Evolutionary conservation across 2,329 filamentous ascomycete species (phyloP).

Genomic region (Aspergillus glaucus): DNA sequence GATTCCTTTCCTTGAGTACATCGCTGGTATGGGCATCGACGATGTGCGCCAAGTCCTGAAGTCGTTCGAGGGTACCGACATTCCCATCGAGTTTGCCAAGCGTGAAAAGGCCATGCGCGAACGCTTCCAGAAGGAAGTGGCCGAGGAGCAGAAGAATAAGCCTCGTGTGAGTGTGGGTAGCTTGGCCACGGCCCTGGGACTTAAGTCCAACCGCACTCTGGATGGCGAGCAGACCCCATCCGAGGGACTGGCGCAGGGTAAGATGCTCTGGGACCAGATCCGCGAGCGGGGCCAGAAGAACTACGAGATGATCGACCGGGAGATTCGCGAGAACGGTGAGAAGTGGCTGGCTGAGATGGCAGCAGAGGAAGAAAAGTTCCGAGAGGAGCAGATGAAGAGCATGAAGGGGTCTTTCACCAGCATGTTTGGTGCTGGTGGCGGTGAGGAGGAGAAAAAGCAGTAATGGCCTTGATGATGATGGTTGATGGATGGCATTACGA

Average conservation of each 20-base stretch:
- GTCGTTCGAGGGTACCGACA: conserved; percentile 82
- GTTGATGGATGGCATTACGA: conserved; percentile 1
- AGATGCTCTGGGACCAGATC: conserved; percentile 94
- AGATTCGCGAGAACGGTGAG: conserved; percentile 88
- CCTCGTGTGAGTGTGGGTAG: conserved; percentile 58
- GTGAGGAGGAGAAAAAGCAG: conserved; percentile 17
- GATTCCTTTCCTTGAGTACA: conserved; percentile 95
- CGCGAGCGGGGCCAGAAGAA: conserved; percentile 84
- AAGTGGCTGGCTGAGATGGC: conserved; percentile 95
- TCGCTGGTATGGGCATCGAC: conserved; percentile 84
- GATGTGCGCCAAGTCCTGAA: conserved; percentile 82
- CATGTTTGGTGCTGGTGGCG: conserved; percentile 41
- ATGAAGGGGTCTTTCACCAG: conserved; percentile 76
- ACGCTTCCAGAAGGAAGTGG: conserved; percentile 74
- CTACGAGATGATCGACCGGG: conserved; percentile 81
- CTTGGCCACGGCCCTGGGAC: conserved; percentile 66
- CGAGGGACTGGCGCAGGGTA: conserved; percentile 81
- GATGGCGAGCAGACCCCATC: conserved; percentile 65
- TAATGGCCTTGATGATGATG: not conserved
- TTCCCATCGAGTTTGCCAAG: conserved; percentile 81
- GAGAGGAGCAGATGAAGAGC: conserved; percentile 83
- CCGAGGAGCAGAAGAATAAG: conserved; percentile 59
- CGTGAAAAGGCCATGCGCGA: conserved; percentile 80
- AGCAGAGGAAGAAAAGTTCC: conserved; percentile 76
- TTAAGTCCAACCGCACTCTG: conserved; percentile 59